These are phyloP conservation scores for Avena atlantica DNA, from an alignment of 176 grass and related monocot species.

Conservation along the genomic window DNA sequence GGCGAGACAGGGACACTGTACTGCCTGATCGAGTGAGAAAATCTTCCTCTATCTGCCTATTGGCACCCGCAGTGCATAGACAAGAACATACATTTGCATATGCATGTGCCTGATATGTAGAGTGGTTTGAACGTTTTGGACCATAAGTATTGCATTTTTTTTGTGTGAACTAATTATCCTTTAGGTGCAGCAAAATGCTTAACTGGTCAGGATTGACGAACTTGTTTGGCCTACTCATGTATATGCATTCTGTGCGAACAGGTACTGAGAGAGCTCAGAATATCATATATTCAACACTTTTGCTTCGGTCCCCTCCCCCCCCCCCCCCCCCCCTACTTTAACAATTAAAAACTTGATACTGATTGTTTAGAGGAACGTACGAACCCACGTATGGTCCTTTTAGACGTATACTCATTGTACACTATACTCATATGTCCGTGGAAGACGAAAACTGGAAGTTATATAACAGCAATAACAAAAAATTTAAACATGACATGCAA, in stretches of 20 bases:
- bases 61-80: constrained; percentile 29
- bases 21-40: constrained; percentile 23
- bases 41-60: constrained; percentile 42
- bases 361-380: too few relatives aligned
- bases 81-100: constrained; percentile 43
- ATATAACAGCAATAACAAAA: too few relatives aligned
- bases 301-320: too few relatives aligned
- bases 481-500: too few relatives aligned
- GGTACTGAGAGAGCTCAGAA: not conserved
- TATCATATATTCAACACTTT: not conserved
- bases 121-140: not conserved
- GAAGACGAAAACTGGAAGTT: too few relatives aligned
- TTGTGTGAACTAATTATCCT: not conserved
- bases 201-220: constrained; percentile 19
- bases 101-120: constrained; percentile 38
- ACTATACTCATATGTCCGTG: too few relatives aligned
- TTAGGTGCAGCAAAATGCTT: constrained; percentile 18
- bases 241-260: not conserved
- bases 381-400: too few relatives aligned
- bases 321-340: too few relatives aligned
- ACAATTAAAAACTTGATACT: too few relatives aligned
- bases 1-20: constrained; percentile 22
- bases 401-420: too few relatives aligned
- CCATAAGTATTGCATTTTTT: constrained; percentile 2
- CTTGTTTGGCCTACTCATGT: not conserved